Percentiles rank a stretch among this genome's conserved stretches.
Conservation (phyloP, 129 eudicot species). For the Helichrysum umbraculigerum region DNA sequence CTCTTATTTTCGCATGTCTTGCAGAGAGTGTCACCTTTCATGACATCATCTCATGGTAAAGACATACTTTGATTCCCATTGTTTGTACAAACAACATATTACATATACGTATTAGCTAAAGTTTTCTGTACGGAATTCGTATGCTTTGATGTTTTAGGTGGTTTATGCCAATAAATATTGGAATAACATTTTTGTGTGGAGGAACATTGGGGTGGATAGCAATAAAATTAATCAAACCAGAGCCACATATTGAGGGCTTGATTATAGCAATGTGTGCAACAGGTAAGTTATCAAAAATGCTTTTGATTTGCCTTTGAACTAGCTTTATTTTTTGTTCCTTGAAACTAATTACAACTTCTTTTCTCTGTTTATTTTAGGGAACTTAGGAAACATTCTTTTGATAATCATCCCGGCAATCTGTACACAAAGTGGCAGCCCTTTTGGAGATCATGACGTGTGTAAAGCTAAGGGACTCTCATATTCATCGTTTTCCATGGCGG, state of each 20-base stretch:
- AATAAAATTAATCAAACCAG: constrained; percentile 55
- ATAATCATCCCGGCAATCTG: constrained; percentile 89
- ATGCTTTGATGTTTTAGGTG: constrained; percentile 53
- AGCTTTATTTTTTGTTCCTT: background rate
- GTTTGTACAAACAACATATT: background rate
- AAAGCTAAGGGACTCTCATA: constrained; percentile 72
- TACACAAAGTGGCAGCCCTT: constrained; percentile 78
- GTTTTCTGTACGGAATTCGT: background rate
- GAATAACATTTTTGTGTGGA: constrained; percentile 63
- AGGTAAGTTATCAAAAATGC: constrained; percentile 34
- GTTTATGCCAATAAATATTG: constrained; percentile 80
- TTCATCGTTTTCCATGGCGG: constrained; percentile 93
- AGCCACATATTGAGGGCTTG: constrained; percentile 59
- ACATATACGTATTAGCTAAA: background rate
- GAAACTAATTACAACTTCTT: constrained; percentile 3
- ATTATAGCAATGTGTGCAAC: constrained; percentile 58
- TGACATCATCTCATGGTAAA: constrained; percentile 83
- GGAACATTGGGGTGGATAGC: constrained; percentile 72
- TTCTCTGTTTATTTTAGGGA: constrained; percentile 40
- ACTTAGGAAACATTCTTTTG: constrained; percentile 86
- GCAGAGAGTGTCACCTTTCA: constrained; percentile 76
- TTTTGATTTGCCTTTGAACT: background rate
- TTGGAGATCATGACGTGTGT: constrained; percentile 68
- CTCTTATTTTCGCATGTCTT: constrained; percentile 68
- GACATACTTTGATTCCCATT: background rate